Conservation (phyloP, 257 asterid genomes). For the Paulownia fortunei region DNA sequence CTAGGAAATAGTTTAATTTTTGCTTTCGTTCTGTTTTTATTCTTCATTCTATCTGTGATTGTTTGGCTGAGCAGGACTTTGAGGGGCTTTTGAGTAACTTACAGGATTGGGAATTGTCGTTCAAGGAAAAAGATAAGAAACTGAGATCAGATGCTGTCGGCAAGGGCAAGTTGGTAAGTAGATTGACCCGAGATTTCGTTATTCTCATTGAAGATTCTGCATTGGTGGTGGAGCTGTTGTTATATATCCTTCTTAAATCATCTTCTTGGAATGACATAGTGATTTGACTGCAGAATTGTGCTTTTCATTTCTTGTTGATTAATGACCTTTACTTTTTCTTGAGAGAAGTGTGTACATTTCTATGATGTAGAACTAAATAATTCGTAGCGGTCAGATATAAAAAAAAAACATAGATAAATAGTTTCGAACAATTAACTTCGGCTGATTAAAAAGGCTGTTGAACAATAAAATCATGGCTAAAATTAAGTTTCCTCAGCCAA, state of each 20-base stretch:
- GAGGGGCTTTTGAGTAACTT: conserved; percentile 84
- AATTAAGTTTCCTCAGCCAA: not conserved
- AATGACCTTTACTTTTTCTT: not conserved
- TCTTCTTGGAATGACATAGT: not conserved
- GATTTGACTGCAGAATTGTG: not conserved
- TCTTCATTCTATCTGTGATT: conserved; percentile 28
- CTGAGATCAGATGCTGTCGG: conserved; percentile 57
- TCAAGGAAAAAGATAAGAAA: conserved; percentile 79
- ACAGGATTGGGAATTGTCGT: conserved; percentile 90
- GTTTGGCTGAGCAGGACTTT: conserved; percentile 57
- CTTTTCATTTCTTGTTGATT: not conserved
- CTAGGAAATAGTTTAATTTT: not conserved
- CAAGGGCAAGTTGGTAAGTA: conserved; percentile 62
- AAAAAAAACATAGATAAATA: not conserved
- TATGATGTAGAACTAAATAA: not conserved
- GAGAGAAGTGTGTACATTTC: not conserved
- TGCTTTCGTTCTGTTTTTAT: not conserved
- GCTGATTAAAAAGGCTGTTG: not conserved
- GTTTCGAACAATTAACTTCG: not conserved
- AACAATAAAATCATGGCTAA: not conserved
- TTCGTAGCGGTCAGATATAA: not conserved
- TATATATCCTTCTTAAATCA: not conserved
- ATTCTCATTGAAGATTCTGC: not conserved
- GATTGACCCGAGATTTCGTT: not conserved
- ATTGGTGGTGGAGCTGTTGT: not conserved